Evolutionary conservation across 2,329 filamentous ascomycete species (phyloP), one percentile per base, ranked within the genome.

Genomic region (Paraphaeosphaeria minitans): DNA sequence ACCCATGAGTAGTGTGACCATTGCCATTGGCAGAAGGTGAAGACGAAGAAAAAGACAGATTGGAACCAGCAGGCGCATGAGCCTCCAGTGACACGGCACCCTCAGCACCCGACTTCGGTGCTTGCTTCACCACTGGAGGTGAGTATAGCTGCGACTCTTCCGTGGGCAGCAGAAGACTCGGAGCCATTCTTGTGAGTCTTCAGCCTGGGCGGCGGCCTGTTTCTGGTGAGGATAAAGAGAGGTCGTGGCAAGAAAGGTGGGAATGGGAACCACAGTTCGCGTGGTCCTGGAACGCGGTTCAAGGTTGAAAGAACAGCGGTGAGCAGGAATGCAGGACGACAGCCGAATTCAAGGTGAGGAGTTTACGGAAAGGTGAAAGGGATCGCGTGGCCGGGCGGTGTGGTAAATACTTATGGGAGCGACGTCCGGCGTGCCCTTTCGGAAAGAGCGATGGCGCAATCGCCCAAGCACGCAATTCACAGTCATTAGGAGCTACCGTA

Each of bases 161-260:
- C n/a, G 63, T 59, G 57, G 66, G 63, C 46, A 74, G 63, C 42
- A 73, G 56, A 35, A 72, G 54, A 58, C 71, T 69, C 14, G 73
- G 73, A 43, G 72, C 73, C 73, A 75, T 75, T 3, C 37, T 61
- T 55, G 48, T 59, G 55, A 19, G 33, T 27, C 29, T 43, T 24
- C 39, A 27, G 42, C 29, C 51, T 35, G 29, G 21, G 51, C 9
- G 37, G 31, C 14, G 12, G 31, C 52, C 7, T 42, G 16, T 43
- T 50, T n/a, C 14, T 53, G 14, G 24, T 5, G 9, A 12, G 10
- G 2, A 21, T 39, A 43, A 24, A 33, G 31, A 45, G 29, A 8
- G 45, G 16, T 21, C 13, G 39, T 33, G 39, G 41, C 39, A 45
- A 46, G 19, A 46, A 35, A 7, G 13, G 16, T 16, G 41, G 19